Evolutionary conservation across 129 eudicot species (phyloP).

Genomic region (Arctium minus): DNA sequence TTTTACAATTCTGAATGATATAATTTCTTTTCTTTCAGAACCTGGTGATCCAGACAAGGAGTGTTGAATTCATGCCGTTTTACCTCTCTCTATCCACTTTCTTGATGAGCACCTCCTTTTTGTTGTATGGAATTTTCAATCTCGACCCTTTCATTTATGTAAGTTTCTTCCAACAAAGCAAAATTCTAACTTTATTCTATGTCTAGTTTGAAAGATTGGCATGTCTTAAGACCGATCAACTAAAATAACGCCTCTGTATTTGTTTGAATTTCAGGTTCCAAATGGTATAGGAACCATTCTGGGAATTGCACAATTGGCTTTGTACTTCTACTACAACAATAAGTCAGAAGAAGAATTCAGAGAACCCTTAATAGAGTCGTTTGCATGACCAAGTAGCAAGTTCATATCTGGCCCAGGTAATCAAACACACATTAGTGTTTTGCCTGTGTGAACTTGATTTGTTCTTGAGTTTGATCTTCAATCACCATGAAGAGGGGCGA

Average conservation of each 20-base stretch:
- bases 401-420: conserved; percentile 8
- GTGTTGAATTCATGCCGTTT: conserved; percentile 94
- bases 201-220: not conserved
- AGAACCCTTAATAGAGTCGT: conserved; percentile 66
- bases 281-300: conserved; percentile 78
- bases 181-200: not conserved
- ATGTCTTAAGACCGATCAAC: not conserved
- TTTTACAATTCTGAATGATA: not conserved
- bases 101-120: conserved; percentile 80
- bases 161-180: conserved; percentile 29
- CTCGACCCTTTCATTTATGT: conserved; percentile 75
- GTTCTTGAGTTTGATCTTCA: conserved; percentile 21
- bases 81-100: conserved; percentile 80
- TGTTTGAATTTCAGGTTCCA: conserved; percentile 58
- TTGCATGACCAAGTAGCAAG: conserved; percentile 32
- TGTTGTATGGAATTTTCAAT: conserved; percentile 71
- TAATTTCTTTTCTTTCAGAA: conserved; percentile 37
- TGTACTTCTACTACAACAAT: conserved; percentile 51
- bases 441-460: conserved; percentile 3
- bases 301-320: conserved; percentile 53
- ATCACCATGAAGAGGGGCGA: conserved; percentile 10
- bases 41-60: conserved; percentile 69
- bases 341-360: conserved; percentile 29
- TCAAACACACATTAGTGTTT: not conserved
- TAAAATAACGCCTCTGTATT: conserved; percentile 8